Conservation (phyloP, 1,139 yeast genomes). For the Geotrichum australiense region DNA sequence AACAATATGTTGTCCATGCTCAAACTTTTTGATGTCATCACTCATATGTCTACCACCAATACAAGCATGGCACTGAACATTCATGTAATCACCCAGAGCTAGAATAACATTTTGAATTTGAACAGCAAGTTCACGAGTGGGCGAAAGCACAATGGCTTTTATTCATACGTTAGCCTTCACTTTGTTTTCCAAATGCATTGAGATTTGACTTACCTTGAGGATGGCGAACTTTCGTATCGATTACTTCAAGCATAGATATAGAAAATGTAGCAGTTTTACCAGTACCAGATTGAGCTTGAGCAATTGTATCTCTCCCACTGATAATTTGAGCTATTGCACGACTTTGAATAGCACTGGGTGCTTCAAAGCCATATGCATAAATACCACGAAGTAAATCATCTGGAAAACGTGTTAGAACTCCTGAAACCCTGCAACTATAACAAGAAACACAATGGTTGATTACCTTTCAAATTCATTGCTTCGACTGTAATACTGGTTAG, state of each 20-base stretch:
- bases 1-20: constrained; percentile 80
- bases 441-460: neutral
- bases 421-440: neutral
- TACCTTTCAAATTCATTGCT: constrained; percentile 20
- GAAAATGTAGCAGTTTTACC: constrained; percentile 97
- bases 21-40: constrained; percentile 65
- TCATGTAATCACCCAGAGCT: constrained; percentile 80
- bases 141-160: constrained; percentile 83
- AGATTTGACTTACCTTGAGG: constrained; percentile 41
- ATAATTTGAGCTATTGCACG: constrained; percentile 91
- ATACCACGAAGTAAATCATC: constrained; percentile 42
- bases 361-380: constrained; percentile 92
- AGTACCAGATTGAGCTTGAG: constrained; percentile 98
- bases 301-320: constrained; percentile 84
- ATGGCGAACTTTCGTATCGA: constrained; percentile 45
- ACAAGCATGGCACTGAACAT: constrained; percentile 77
- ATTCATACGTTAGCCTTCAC: no score
- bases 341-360: constrained; percentile 93
- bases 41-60: constrained; percentile 88
- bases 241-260: constrained; percentile 79
- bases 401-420: neutral
- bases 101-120: constrained; percentile 83
- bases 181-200: no score
- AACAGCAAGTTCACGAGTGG: constrained; percentile 91
- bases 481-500: constrained; percentile 15